Evolutionary conservation across 2,329 filamentous ascomycete genomes (phyloP).

Genomic region (Trichoderma hamatum): DNA sequence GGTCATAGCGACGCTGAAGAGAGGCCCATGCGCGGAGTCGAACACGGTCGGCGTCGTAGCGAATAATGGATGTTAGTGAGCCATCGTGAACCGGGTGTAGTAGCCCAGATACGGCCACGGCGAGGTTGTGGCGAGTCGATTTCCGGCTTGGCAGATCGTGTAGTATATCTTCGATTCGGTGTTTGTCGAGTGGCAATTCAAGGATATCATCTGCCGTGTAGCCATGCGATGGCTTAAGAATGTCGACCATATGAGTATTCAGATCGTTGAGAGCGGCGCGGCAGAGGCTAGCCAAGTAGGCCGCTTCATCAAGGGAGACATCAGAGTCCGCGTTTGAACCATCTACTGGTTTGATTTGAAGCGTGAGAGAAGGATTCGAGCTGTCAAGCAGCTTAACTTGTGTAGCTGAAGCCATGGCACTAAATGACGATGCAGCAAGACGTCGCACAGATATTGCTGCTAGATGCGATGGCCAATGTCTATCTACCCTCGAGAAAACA

Average conservation of each 20-base stretch:
- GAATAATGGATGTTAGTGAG: slow-evolving; percentile 43
- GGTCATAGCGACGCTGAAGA: slow-evolving; percentile 43
- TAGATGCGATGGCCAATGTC: background rate
- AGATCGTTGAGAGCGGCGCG: slow-evolving; percentile 37
- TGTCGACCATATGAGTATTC: slow-evolving; percentile 33
- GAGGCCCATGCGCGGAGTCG: slow-evolving; percentile 42
- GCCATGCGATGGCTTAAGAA: slow-evolving; percentile 38
- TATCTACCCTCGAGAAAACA: background rate
- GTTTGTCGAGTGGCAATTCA: slow-evolving; percentile 37
- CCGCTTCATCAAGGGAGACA: slow-evolving; percentile 32
- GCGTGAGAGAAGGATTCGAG: slow-evolving; percentile 30
- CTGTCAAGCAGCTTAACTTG: slow-evolving; percentile 34
- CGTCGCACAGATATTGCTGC: background rate
- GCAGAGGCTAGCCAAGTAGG: slow-evolving; percentile 37
- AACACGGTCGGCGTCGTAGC: slow-evolving; percentile 44
- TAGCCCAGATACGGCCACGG: slow-evolving; percentile 38
- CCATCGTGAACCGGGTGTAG: slow-evolving; percentile 42
- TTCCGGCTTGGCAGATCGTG: slow-evolving; percentile 42
- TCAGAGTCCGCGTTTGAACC: background rate
- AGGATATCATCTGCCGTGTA: slow-evolving; percentile 44
- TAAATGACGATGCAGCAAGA: background rate
- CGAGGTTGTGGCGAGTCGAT: slow-evolving; percentile 38
- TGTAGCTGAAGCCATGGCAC: slow-evolving; percentile 40
- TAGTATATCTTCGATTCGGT: slow-evolving; percentile 39
- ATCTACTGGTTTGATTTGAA: slow-evolving; percentile 1